Conservation (phyloP, 108 stramenopile genomes). For the Cylindrotheca fusiformis region DNA sequence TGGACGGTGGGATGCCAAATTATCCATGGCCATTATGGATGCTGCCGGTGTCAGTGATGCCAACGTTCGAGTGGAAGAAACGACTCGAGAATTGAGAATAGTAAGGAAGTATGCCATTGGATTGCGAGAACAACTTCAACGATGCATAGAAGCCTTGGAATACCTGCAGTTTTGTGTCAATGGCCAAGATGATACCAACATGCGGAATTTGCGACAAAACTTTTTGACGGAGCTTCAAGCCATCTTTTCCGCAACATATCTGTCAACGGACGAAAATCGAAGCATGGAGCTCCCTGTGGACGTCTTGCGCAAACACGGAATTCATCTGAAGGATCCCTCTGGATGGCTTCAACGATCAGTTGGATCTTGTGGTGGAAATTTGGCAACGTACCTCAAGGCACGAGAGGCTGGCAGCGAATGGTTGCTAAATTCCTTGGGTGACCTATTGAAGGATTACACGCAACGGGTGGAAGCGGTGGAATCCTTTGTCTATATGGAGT, state of each 20-base stretch:
- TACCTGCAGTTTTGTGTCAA: constrained; percentile 27
- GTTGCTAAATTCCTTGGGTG: constrained; percentile 36
- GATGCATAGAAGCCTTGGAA: constrained; percentile 65
- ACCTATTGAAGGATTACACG: constrained; percentile 62
- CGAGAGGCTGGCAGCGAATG: constrained; percentile 38
- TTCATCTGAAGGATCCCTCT: constrained; percentile 19
- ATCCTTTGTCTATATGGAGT: constrained; percentile 85
- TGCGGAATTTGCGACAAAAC: constrained; percentile 19
- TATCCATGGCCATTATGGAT: constrained; percentile 69
- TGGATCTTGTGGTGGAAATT: constrained; percentile 34
- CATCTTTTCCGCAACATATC: constrained; percentile 22
- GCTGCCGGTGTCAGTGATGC: constrained; percentile 75
- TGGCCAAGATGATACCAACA: constrained; percentile 17
- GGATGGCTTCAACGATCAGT: constrained; percentile 11
- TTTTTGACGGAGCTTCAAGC: constrained; percentile 22
- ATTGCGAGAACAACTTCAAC: constrained; percentile 59
- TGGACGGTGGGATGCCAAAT: constrained; percentile 72
- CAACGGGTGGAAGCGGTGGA: constrained; percentile 75
- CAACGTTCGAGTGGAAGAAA: constrained; percentile 75
- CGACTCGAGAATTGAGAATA: constrained; percentile 68
- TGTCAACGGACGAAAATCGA: constrained; percentile 4
- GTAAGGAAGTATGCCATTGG: constrained; percentile 74
- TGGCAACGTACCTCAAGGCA: constrained; percentile 26
- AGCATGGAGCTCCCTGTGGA: constrained; percentile 4
- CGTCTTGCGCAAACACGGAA: constrained; percentile 11